Base-by-base conservation (phyloP, 2,329 filamentous ascomycete genomes). In the Chrysosporium keratinophilum region DNA sequence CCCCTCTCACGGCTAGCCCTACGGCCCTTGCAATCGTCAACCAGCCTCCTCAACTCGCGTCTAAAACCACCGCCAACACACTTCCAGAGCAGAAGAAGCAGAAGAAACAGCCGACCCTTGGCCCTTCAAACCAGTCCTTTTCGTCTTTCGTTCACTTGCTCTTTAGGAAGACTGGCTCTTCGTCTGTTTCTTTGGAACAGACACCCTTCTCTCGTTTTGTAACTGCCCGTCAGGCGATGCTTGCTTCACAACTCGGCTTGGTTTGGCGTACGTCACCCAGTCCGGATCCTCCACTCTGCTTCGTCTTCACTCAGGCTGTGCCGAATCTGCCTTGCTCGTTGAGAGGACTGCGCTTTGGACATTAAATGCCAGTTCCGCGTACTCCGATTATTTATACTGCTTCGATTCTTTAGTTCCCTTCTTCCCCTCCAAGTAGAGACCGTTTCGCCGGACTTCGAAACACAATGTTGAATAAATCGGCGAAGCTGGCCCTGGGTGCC, bases 401-500 rank as follows among this genome's bases (percentile, higher is more conserved):
- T 28, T 39, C 33, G 15, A 41, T 33, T 50, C 17, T n/a, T 31
- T 14, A 12, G 15, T 3, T n/a, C 14, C 12, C 3, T 20, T 7
- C 33, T 40, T 35, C n/a, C 5, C 14, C n/a, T 48, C 14, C 1
- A 44, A 11, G 10, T 34, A 9, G n/a, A 33, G 10, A 14, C n/a
- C 15, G 15, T 17, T n/a, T n/a, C 44, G 28, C 34, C 28, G 7
- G 7, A 23, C 35, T 19, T 19, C 23, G 11, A 9, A 20, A 17
- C 33, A 46, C n/a, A 28, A 54, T 57, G 55, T 55, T 55, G 40
- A 54, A 42, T 17, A 57, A 54, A 15, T 43, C 55, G 11, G 45
- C 55, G 5, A 43, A 55, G 34, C n/a, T 54, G 52, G 52, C 55
- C 43, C 52, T 54, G 5, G 55, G 55, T 50, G 52, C 47, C 50